These are phyloP conservation scores for Tritrichomonas foetus DNA, from an alignment of 208 protist genomes.

Conservation along the genomic window DNA sequence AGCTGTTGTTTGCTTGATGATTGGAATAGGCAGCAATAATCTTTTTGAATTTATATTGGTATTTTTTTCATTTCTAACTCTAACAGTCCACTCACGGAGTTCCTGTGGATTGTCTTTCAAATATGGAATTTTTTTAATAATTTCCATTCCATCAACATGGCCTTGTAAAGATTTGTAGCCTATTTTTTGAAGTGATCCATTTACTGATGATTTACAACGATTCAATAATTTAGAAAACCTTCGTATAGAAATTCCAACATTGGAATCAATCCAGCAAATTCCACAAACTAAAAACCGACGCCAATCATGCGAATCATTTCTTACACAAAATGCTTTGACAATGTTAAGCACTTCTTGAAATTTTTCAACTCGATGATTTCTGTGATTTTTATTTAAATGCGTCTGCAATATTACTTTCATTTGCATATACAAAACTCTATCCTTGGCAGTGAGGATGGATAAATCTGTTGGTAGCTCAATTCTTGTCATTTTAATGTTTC, in stretches of 20 bases:
- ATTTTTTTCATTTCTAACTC: too few species aligned
- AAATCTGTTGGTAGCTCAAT: too few species aligned
- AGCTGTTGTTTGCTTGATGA: too few species aligned
- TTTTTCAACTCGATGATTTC: neutral
- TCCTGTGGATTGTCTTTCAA: neutral
- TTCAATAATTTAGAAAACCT: too few species aligned
- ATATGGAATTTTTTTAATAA: neutral
- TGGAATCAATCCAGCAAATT: neutral
- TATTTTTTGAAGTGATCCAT: neutral
- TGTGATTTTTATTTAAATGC: neutral
- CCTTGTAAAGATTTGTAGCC: neutral
- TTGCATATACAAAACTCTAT: too few species aligned
- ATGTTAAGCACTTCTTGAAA: neutral
- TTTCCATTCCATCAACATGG: neutral
- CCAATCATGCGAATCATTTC: neutral
- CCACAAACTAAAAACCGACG: neutral
- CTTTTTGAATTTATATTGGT: neutral
- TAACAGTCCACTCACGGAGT: neutral
- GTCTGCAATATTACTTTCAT: too few species aligned
- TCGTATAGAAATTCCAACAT: too few species aligned
- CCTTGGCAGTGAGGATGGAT: too few species aligned
- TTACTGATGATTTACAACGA: conserved; percentile 13
- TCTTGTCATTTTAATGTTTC: too few species aligned
- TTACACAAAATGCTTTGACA: neutral
- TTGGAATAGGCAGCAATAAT: too few species aligned